Conservation (phyloP, 805 yeast species). For the Brettanomyces custersianus region DNA sequence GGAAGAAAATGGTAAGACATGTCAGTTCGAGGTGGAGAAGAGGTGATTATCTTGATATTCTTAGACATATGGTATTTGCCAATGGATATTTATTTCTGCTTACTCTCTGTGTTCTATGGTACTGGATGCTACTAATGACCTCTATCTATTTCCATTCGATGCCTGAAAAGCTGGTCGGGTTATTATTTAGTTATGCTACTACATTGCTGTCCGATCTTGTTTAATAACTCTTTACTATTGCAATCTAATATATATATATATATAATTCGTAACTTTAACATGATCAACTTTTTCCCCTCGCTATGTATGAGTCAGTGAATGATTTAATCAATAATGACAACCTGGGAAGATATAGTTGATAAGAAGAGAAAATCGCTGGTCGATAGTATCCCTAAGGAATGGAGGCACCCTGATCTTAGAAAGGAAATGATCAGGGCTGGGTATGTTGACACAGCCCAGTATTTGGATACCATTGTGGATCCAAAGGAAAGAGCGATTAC, state of each 20-base stretch:
- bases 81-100: constrained; percentile 24
- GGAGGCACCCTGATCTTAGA: constrained; percentile 30
- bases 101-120: constrained; percentile 47
- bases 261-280: too few relatives aligned
- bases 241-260: neutral
- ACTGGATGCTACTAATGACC: constrained; percentile 83
- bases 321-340: too few relatives aligned
- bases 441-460: constrained; percentile 30
- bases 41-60: constrained; percentile 1
- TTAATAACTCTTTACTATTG: neutral
- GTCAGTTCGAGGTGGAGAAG: neutral
- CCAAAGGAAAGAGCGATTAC: constrained; percentile 7
- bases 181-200: constrained; percentile 50
- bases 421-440: constrained; percentile 25
- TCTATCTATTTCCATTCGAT: constrained; percentile 78
- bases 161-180: constrained; percentile 65
- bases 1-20: constrained; percentile 3
- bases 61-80: constrained; percentile 7
- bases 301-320: too few relatives aligned
- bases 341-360: constrained; percentile 8
- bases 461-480: constrained; percentile 9
- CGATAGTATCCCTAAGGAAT: constrained; percentile 28
- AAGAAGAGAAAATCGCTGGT: constrained; percentile 5
- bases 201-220: constrained; percentile 18
- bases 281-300: too few relatives aligned